These are phyloP conservation scores for Saccharum hybrid DNA, from an alignment of 202 grass and related monocot genomes.

Conservation along the genomic window DNA sequence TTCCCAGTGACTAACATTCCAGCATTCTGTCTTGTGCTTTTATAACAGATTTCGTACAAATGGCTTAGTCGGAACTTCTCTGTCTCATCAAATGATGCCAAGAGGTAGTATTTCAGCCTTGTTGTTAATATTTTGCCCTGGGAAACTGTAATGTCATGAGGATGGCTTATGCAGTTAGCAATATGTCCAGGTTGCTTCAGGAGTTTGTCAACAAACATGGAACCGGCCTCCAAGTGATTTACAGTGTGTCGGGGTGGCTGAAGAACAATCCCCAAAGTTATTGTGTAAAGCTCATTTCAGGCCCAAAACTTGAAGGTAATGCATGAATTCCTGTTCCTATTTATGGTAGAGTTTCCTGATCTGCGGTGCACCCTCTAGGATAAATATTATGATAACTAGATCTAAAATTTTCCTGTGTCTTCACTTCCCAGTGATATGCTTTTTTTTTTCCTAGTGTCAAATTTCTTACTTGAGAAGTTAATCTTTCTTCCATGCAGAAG, in stretches of 20 bases:
- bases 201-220: slow-evolving; percentile 70
- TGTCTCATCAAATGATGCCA: slow-evolving; percentile 89
- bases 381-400: background rate
- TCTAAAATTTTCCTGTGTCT: background rate
- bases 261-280: slow-evolving; percentile 70
- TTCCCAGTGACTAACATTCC: background rate
- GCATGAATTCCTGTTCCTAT: background rate
- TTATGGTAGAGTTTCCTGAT: slow-evolving; percentile 1
- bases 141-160: background rate
- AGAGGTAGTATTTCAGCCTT: slow-evolving; percentile 55
- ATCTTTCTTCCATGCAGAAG: slow-evolving; percentile 54
- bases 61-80: slow-evolving; percentile 96
- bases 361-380: background rate
- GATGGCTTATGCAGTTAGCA: background rate
- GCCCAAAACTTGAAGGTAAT: slow-evolving; percentile 80
- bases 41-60: slow-evolving; percentile 91
- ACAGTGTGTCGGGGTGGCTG: slow-evolving; percentile 87
- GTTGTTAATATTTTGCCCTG: background rate
- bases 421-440: background rate
- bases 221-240: slow-evolving; percentile 72
- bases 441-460: slow-evolving; percentile 5
- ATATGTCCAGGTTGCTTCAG: slow-evolving; percentile 70
- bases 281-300: slow-evolving; percentile 85
- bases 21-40: background rate
- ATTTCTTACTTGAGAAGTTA: slow-evolving; percentile 3